Conservation (phyloP, 257 asterid genomes). For the Cordia subcordata region DNA sequence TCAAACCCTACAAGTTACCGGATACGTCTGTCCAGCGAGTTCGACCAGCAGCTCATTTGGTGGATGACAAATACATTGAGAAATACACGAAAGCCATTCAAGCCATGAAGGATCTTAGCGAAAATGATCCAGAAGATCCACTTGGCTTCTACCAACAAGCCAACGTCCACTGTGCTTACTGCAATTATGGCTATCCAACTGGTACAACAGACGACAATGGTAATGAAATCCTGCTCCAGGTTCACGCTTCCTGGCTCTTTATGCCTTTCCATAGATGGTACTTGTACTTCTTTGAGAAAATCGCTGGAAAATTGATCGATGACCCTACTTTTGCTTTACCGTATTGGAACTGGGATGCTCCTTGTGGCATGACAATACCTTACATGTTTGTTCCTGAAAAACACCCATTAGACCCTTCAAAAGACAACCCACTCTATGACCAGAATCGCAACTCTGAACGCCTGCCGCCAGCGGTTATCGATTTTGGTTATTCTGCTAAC, state of each 20-base stretch:
- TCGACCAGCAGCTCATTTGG: constrained; percentile 30
- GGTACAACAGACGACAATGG: background rate
- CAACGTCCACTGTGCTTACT: constrained; percentile 30
- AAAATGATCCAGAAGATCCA: constrained; percentile 20
- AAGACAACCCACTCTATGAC: constrained; percentile 4
- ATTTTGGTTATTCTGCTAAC: background rate
- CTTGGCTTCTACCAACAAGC: constrained; percentile 28
- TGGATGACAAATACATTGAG: constrained; percentile 2
- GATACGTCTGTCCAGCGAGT: background rate
- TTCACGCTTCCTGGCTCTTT: constrained; percentile 26
- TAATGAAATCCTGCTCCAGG: constrained; percentile 8
- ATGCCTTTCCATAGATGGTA: constrained; percentile 33
- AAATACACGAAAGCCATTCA: constrained; percentile 16
- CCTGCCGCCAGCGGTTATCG: constrained; percentile 3
- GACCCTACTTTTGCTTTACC: no score
- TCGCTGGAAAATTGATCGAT: constrained; percentile 20
- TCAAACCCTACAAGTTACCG: constrained; percentile 7
- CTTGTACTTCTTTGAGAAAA: constrained; percentile 27
- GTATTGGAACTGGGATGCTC: constrained; percentile 21
- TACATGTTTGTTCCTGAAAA: constrained; percentile 4
- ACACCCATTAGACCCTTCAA: background rate
- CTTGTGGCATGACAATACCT: constrained; percentile 23
- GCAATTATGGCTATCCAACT: constrained; percentile 16
- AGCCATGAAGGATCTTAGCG: constrained; percentile 19
- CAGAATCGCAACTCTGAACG: constrained; percentile 9